Conservation (phyloP, 1,284 basidiomycete species). For the Coniferiporia sulphurascens region DNA sequence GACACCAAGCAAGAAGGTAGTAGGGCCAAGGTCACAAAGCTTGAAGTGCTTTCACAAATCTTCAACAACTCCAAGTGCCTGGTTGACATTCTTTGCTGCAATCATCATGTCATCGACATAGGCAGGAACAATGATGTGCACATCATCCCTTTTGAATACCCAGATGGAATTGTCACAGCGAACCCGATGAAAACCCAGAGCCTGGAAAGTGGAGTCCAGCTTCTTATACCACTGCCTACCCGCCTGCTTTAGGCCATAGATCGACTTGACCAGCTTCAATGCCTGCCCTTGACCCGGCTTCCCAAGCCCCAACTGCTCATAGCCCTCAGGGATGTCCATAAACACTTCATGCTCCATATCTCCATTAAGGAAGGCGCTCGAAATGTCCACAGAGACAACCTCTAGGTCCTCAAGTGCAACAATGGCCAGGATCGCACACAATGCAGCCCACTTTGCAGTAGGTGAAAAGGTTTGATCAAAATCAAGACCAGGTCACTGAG, state of each 20-base stretch:
- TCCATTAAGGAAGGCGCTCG: slow-evolving; percentile 31
- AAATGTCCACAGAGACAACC: slow-evolving; percentile 32
- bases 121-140: not conserved
- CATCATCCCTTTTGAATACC: not conserved
- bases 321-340: slow-evolving; percentile 30
- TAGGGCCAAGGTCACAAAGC: slow-evolving; percentile 24
- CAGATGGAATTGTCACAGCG: not conserved
- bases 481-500: slow-evolving; percentile 34
- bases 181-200: slow-evolving; percentile 23
- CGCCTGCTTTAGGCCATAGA: slow-evolving; percentile 32
- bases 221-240: slow-evolving; percentile 25
- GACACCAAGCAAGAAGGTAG: slow-evolving; percentile 24
- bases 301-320: slow-evolving; percentile 21
- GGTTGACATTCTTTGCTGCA: slow-evolving; percentile 4
- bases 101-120: slow-evolving; percentile 10
- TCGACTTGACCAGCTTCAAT: slow-evolving; percentile 23
- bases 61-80: slow-evolving; percentile 14
- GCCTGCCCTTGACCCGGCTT: slow-evolving; percentile 5
- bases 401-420: slow-evolving; percentile 18
- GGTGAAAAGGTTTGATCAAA: slow-evolving; percentile 22
- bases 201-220: slow-evolving; percentile 19
- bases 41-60: slow-evolving; percentile 20
- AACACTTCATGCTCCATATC: slow-evolving; percentile 30
- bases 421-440: slow-evolving; percentile 23
- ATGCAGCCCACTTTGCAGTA: slow-evolving; percentile 14